Percentiles rank a stretch among this genome's conserved stretches.
Evolutionary conservation across 1,139 yeast species (phyloP).

Genomic region (Diutina ranongensis): DNA sequence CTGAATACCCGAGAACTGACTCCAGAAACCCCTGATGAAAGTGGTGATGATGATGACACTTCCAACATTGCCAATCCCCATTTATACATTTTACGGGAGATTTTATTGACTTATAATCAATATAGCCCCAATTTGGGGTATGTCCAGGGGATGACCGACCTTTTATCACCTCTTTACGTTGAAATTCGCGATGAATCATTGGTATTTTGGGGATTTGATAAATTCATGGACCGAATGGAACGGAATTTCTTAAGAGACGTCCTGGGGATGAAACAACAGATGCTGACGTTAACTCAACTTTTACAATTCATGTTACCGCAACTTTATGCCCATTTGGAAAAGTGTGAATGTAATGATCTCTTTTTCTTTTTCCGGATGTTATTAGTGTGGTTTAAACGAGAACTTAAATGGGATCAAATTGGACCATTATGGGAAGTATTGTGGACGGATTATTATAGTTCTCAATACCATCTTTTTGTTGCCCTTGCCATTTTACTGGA

Average conservation of each 20-base stretch:
- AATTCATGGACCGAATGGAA: conserved; percentile 93
- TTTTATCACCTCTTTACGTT: conserved; percentile 77
- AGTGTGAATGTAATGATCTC: conserved; percentile 80
- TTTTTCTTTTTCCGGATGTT: conserved; percentile 94
- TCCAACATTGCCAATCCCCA: conserved; percentile 55
- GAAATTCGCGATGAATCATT: conserved; percentile 66
- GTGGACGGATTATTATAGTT: conserved; percentile 77
- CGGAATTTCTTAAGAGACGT: conserved; percentile 86
- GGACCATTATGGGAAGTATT: conserved; percentile 79
- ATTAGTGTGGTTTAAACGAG: conserved; percentile 91
- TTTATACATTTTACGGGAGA: conserved; percentile 60
- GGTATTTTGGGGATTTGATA: conserved; percentile 80
- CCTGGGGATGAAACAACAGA: conserved; percentile 84
- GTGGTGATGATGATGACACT: conserved; percentile 36
- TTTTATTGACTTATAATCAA: conserved; percentile 77
- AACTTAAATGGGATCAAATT: conserved; percentile 72
- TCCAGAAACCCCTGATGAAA: conserved; percentile 29
- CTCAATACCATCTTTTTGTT: conserved; percentile 80
- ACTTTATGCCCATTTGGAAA: conserved; percentile 68
- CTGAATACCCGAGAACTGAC: conserved; percentile 17
- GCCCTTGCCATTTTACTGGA: conserved; percentile 83
- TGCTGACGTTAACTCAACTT: conserved; percentile 70
- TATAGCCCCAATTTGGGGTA: conserved; percentile 78
- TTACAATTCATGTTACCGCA: conserved; percentile 85
- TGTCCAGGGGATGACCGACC: conserved; percentile 96